Base-by-base conservation (phyloP, 257 asterid genomes). In the Plantago ovata region DNA sequence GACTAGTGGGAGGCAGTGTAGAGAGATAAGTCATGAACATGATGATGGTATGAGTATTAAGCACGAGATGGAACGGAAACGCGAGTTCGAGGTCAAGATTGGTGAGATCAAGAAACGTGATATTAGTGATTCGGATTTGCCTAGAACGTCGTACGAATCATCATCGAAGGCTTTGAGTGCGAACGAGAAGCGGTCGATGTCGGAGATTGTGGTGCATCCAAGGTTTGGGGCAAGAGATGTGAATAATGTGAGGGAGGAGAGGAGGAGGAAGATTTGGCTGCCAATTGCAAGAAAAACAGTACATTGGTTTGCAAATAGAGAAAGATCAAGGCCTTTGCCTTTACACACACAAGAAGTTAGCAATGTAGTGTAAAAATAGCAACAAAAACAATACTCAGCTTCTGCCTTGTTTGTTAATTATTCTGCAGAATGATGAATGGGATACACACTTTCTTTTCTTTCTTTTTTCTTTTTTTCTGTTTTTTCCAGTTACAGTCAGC, bases 261-360 rank as follows among this genome's bases (percentile, higher is more conserved):
- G 69, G 18, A 63, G 43, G 47, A 81, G 85, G 60, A 81, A 72
- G 41, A 51, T 75, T 19, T 90, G 98, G 98, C 62, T 84, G n/a
- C 92, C 95, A 28, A 87, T 91, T 65, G 98, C 91, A 12, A 78
- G 71, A 56, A 83, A 87, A 75, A 91, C 96, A 64, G 86, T 77
- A 12, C 65, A 72, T 13, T 87, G 95, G 98, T 87, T 85, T 78
- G 86, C 77, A 9, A 75, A 76, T 71, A 84, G 95, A 62, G 87
- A 91, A 50, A 53, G 56, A 28, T 28, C 36, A 28, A 28, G 36
- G 36, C 36, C 36, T 71, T 70, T 72, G 36, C 33, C 65, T 24
- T 55, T 70, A 13, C 65, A 61, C 3, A 40, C 76, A 23, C 75
- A 66, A 69, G 51, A 24, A 23, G 60, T 41, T 24, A 23, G 36